phyloP scores from a whole-genome alignment of 148 eudicot genomes.

The Chenopodium formosanum region DNA sequence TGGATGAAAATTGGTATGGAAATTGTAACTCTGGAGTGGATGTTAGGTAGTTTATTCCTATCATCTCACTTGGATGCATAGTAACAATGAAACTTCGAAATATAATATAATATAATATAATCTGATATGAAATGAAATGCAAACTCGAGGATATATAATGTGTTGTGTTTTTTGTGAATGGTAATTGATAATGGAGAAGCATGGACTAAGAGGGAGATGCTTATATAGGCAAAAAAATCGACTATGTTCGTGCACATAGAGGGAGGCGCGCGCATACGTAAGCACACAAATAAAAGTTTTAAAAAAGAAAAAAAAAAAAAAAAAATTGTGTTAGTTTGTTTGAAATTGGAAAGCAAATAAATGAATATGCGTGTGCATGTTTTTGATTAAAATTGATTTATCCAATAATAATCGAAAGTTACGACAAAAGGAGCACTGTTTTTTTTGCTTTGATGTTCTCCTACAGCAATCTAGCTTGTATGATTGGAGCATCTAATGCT shows the following conservation, averaged over 20 bases:
- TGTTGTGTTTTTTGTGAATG: not conserved
- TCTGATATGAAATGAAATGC: not conserved
- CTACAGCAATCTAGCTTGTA: not conserved
- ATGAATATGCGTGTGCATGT: slow-evolving; percentile 41
- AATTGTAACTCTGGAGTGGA: slow-evolving; percentile 24
- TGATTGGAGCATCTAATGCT: slow-evolving; percentile 15
- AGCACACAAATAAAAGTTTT: slow-evolving; percentile 16
- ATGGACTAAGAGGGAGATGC: not conserved
- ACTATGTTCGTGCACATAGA: not conserved
- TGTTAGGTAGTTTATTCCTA: slow-evolving; percentile 35
- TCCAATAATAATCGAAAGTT: slow-evolving; percentile 19
- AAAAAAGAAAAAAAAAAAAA: not conserved
- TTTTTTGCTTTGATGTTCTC: slow-evolving; percentile 4
- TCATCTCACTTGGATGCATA: slow-evolving; percentile 46
- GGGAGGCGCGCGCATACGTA: slow-evolving; percentile 37
- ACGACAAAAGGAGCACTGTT: slow-evolving; percentile 29
- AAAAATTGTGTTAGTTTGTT: slow-evolving; percentile 5
- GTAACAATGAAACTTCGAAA: not conserved
- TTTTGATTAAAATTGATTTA: slow-evolving; percentile 14
- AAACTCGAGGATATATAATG: not conserved
- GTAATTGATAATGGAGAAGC: not conserved
- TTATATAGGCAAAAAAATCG: slow-evolving; percentile 21
- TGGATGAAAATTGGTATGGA: slow-evolving; percentile 28
- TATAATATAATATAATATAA: slow-evolving; percentile 12
- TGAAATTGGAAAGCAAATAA: slow-evolving; percentile 22